Base-by-base conservation (phyloP, 192 early-diverging fungal genomes). In the Coemansia sp. region DNA sequence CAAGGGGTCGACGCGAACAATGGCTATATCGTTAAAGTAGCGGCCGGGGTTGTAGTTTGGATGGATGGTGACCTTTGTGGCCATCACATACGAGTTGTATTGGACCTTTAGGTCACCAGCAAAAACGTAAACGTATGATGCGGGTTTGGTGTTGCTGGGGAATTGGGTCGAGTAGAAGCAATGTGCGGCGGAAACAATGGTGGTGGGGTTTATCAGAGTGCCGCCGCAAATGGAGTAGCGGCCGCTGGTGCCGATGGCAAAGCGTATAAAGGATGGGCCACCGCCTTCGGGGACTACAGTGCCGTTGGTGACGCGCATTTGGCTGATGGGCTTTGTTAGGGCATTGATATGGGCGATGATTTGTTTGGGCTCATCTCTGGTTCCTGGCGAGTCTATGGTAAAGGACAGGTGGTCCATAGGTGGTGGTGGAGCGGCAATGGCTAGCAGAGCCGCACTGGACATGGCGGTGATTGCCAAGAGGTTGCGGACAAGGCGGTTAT, bases 261-360 rank as follows among this genome's bases (percentile, higher is more conserved):
- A 22, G 14, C 49, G 56, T 9, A 64, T 60, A 28, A 75, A 45
- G 11, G 46, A 67, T 15, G 72, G 56, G 17, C 64, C 72, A 2
- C 50, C 23, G 33, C 65, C 72, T 17, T 64, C 39, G 0, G 55
- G 17, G 5, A 51, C 60, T 10, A 42, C 17, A 7, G 72, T 75
- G 15, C 72, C 72, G 28, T 75, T 75, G 24, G 72, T 75, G 8
- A 75, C 60, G 8, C 72, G 70, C 18, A 58, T 38, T 34, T 66
- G 32, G 32, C 35, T 29, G n/a, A n/a, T n/a, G n/a, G n/a, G n/a
- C 30, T 17, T 46, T 17, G 27, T 28, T 15, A 46, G 27, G n/a
- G 44, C 44, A 30, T n/a, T 46, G n/a, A n/a, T n/a, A n/a, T n/a
- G n/a, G n/a, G n/a, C n/a, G n/a, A n/a, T n/a, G n/a, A n/a, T n/a